These are phyloP conservation scores for Cardamine occulta DNA, from an alignment of 345 rosid genomes.

Conservation along the genomic window DNA sequence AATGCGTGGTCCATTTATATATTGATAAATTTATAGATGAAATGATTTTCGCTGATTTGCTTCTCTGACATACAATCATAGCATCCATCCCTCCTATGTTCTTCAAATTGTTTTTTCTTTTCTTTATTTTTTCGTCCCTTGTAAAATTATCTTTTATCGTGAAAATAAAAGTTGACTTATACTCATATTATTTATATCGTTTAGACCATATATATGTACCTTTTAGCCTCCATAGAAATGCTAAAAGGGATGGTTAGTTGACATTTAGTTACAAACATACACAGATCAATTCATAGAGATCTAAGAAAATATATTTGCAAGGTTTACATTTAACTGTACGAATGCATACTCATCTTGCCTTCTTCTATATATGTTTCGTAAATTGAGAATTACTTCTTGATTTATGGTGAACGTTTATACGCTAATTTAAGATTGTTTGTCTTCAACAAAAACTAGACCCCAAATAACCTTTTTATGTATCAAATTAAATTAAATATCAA, in stretches of 20 bases:
- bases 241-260: conserved; percentile 23
- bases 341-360: conserved; percentile 6
- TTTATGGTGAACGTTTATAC: neutral
- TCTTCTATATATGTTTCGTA: neutral
- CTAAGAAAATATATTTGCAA: neutral
- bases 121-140: neutral
- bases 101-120: conserved; percentile 2
- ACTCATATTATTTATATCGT: neutral
- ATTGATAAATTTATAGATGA: conserved; percentile 24
- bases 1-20: conserved; percentile 36
- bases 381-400: neutral
- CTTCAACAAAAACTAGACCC: neutral
- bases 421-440: neutral
- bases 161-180: conserved; percentile 33
- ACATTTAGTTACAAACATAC: conserved; percentile 18
- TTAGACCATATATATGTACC: conserved; percentile 4
- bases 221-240: conserved; percentile 26
- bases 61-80: conserved; percentile 46
- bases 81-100: conserved; percentile 41
- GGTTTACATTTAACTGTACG: neutral
- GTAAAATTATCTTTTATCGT: neutral
- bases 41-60: conserved; percentile 38
- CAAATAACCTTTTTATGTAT: neutral
- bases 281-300: neutral
- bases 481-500: neutral